phyloP scores from a whole-genome alignment of 2,329 filamentous ascomycete species.

The Colletotrichum viniferum region DNA sequence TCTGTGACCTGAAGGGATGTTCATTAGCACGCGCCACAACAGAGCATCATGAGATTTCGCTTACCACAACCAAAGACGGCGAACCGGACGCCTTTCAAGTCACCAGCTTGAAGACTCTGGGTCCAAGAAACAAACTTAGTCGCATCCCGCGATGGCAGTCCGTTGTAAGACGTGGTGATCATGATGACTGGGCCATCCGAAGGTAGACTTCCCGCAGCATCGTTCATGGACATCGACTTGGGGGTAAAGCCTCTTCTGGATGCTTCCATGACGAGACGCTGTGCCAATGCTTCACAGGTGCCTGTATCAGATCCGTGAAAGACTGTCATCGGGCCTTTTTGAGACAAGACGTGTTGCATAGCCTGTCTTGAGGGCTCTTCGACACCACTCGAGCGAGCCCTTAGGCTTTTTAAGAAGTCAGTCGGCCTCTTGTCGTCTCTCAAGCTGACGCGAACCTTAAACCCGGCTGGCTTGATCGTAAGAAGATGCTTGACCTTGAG shows the following conservation, averaged over 20 bases:
- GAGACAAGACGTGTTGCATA: rapidly evolving
- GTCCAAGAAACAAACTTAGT: conserved; percentile 68
- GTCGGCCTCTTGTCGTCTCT: conserved; percentile 35
- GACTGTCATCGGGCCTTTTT: conserved; percentile 52
- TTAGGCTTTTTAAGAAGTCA: neutral
- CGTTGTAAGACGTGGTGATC: conserved; percentile 72
- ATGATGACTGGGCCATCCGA: conserved; percentile 63
- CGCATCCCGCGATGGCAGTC: conserved; percentile 72
- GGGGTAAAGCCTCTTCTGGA: conserved; percentile 58
- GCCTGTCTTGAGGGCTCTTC: neutral
- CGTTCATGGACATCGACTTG: conserved; percentile 55
- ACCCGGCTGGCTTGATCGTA: conserved; percentile 59
- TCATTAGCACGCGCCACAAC: neutral
- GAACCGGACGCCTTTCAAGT: conserved; percentile 58
- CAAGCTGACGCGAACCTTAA: conserved; percentile 41
- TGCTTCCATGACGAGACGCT: conserved; percentile 61
- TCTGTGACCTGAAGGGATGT: neutral
- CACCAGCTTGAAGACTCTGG: conserved; percentile 44
- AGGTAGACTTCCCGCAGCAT: conserved; percentile 59
- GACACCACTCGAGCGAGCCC: neutral
- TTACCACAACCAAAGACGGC: conserved; percentile 68
- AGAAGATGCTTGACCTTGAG: conserved; percentile 57
- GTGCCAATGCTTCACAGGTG: conserved; percentile 69
- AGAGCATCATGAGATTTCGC: rapidly evolving
- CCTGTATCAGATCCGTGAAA: conserved; percentile 72